Evolutionary conservation across 352 stramenopile genomes (phyloP).

Genomic region (Thalassiosira oceanica): DNA sequence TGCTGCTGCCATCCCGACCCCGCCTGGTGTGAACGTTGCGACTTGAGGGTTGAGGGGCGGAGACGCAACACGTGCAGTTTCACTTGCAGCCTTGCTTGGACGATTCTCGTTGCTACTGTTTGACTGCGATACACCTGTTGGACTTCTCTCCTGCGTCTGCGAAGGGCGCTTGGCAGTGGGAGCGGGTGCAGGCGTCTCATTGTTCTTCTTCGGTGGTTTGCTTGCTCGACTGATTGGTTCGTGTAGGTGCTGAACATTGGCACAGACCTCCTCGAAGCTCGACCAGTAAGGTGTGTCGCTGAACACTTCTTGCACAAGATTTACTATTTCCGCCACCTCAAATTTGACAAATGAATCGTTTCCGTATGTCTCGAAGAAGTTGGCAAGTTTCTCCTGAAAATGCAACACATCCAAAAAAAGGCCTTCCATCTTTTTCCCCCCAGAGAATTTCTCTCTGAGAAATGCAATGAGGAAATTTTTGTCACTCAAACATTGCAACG

Average conservation of each 20-base stretch:
- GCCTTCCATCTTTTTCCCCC: slow-evolving; percentile 15
- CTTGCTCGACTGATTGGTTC: too few species aligned
- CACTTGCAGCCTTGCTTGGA: too few species aligned
- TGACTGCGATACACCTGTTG: too few species aligned
- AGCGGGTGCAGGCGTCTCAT: too few species aligned
- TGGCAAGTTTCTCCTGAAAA: slow-evolving; percentile 9
- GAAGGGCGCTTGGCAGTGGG: too few species aligned
- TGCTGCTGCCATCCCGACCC: too few species aligned
- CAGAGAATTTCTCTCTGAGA: slow-evolving; percentile 10
- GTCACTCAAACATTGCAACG: background rate
- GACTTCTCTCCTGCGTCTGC: too few species aligned
- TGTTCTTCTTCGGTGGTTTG: too few species aligned
- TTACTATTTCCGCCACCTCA: slow-evolving; percentile 9
- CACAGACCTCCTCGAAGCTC: slow-evolving; percentile 7
- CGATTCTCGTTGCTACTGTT: too few species aligned
- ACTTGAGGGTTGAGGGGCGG: too few species aligned
- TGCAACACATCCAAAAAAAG: slow-evolving; percentile 21
- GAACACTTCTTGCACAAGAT: slow-evolving; percentile 9
- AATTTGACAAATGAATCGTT: slow-evolving; percentile 18
- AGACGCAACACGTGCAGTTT: too few species aligned
- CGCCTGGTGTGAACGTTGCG: too few species aligned
- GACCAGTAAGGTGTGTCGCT: slow-evolving; percentile 2
- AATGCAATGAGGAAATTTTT: slow-evolving; percentile 7
- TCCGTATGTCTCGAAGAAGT: slow-evolving; percentile 15
- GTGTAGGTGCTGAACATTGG: slow-evolving; percentile 9